Evolutionary conservation across 305 asterid genomes (phyloP), one percentile per base, ranked within the genome.

Genomic region (Salvia sclarea): DNA sequence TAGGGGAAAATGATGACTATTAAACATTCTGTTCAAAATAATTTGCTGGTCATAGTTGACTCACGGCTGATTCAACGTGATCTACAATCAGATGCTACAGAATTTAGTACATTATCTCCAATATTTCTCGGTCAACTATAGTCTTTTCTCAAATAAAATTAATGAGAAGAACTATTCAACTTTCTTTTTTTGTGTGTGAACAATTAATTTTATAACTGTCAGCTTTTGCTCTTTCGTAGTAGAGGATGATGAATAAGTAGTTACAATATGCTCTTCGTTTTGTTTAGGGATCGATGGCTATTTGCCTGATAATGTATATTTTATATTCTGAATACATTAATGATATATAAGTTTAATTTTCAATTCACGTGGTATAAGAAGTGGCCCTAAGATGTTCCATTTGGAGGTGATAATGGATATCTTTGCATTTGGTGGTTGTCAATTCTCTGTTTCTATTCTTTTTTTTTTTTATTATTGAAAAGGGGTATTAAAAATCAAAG

Each of bases 361-460:
- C 5, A 30, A 30, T 4, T 25, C 31, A 25, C 31, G 31, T 25
- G 5, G 5, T 33, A 33, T 0, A 33, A 33, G 38, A 33, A 33
- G 52, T 35, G 71, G 61, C 18, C 62, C 64, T 20, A 28, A 50
- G 57, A 61, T 6, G 22, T 28, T 20, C 21, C 65, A 20, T 53
- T 71, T 18, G 4, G 10, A 1, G 13, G 58, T 31, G 28, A 31
- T 20, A n/a, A 21, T 71, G 60, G 40, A 31, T 5, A 40, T 52
- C 9, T 28, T 22, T 13, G 18, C 53, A 12, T 61, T 52, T 62
- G 58, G 65, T 71, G 70, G 52, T 43, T 44, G 33, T 30, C 76
- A 55, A 64, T 63, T 71, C 14, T 12, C 16, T 50, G 31, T 10
- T 55, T 43, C 40, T 13, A 3, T 5, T 3, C 16, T 10, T 11